Base-by-base conservation (phyloP, 2,329 filamentous ascomycete species). In the Sporothrix sp. region DNA sequence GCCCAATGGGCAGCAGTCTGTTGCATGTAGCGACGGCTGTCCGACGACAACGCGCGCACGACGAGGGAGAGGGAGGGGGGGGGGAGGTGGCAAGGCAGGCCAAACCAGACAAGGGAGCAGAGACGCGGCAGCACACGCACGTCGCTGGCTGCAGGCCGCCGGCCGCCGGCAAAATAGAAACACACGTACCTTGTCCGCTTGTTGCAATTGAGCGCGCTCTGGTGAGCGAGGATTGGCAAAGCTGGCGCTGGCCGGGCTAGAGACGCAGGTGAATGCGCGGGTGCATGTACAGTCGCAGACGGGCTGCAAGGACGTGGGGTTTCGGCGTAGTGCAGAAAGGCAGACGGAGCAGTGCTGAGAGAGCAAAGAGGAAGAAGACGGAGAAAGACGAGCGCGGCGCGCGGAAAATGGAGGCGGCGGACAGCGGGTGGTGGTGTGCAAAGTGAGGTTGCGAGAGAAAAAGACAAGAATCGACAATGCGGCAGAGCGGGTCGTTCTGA, bases 251-350 rank as follows among this genome's bases (percentile, higher is more conserved):
- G 36, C 38, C 40, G 52, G 48, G 23, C 51, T 55, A 55, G 49
- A 13, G 53, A 53, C 53, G 55, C 55, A 53, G 54, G 52, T 16
- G 43, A 39, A 23, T 48, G 37, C 38, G 44, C 40, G n/a, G 51
- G 30, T 52, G 52, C 54, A 56, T 48, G 42, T 48, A 48, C n/a
- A n/a, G n/a, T n/a, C n/a, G n/a, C n/a, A n/a, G 33, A 54, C 42
- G 50, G 51, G 49, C 52, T 53, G 52, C 50, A 51, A 51, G 32
- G 52, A 52, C 55, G 55, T 57, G 55, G 55, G 53, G 55, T 57
- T 49, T 48, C 38, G 48, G 42, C 35, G 53, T 46, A 48, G 53
- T 48, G 48, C 50, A 35, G 51, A 18, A 46, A 30, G 13, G 27
- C 9, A 8, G 16, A 18, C 20, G 23, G 27, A 28, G 28, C n/a